Evolutionary conservation across 2,329 filamentous ascomycete genomes (phyloP).

Genomic region (Penicillium janthinellum): DNA sequence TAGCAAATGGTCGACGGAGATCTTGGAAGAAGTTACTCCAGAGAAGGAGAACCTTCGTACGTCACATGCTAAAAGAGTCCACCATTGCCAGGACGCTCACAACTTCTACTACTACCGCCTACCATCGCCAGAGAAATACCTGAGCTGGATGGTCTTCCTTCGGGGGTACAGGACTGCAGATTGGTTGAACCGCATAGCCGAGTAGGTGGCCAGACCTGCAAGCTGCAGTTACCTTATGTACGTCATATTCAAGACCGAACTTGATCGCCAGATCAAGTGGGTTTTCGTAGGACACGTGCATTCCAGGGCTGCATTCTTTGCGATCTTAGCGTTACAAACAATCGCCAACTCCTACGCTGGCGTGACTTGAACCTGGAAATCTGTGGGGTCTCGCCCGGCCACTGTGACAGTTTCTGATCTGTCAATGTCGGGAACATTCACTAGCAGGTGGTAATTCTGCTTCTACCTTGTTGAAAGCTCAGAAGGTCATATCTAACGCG

Average conservation of each 20-base stretch:
- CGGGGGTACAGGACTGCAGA: too few relatives aligned
- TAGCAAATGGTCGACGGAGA: too few relatives aligned
- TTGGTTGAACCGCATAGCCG: not conserved
- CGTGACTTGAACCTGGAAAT: not conserved
- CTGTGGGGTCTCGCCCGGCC: not conserved
- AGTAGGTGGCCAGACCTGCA: not conserved
- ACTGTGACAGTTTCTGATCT: not conserved
- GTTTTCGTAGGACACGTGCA: constrained; percentile 17
- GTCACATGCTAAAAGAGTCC: too few relatives aligned
- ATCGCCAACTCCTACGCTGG: constrained; percentile 8
- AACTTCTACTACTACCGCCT: too few relatives aligned
- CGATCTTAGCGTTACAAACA: constrained; percentile 14
- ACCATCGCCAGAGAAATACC: too few relatives aligned
- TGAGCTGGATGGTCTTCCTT: too few relatives aligned
- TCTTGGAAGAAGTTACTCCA: too few relatives aligned
- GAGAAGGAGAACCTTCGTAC: too few relatives aligned
- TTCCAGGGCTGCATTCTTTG: constrained; percentile 18
- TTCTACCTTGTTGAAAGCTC: not conserved
- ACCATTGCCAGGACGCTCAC: too few relatives aligned
- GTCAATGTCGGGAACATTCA: not conserved
- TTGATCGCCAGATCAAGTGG: constrained; percentile 1
- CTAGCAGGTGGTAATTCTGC: not conserved
- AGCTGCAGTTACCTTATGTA: not conserved
- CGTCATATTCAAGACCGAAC: not conserved
- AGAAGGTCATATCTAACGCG: not conserved